phyloP scores from a whole-genome alignment of 116 monocot species.

The Thalassia testudinum region DNA sequence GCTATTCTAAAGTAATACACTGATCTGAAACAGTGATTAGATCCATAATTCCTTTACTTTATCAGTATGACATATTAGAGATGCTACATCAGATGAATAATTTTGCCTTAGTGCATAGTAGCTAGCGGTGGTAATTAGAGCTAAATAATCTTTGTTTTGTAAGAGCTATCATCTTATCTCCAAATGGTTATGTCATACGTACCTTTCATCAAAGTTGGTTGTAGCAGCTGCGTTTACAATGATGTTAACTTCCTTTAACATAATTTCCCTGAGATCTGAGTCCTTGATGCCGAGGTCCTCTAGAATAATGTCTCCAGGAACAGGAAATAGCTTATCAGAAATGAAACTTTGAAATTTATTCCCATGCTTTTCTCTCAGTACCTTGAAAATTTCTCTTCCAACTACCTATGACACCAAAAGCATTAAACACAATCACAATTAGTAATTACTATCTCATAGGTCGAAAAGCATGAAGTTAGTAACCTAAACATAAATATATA shows the following conservation, averaged over 20 bases:
- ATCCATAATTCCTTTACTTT: no score
- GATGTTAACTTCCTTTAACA: constrained; percentile 45
- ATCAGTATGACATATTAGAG: no score
- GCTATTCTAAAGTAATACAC: no score
- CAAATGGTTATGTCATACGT: background rate
- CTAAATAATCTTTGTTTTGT: no score
- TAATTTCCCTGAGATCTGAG: constrained; percentile 14
- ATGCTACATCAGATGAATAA: no score
- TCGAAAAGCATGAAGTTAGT: no score
- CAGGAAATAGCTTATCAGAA: constrained; percentile 26
- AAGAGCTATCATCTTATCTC: background rate
- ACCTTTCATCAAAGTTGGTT: constrained; percentile 63
- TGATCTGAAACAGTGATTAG: no score
- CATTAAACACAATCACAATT: no score
- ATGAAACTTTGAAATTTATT: constrained; percentile 15
- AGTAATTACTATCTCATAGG: no score
- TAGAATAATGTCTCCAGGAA: constrained; percentile 47
- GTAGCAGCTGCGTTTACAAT: constrained; percentile 62
- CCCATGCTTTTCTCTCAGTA: constrained; percentile 44
- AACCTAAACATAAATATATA: no score
- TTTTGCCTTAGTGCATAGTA: no score
- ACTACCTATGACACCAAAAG: background rate
- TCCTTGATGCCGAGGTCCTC: constrained; percentile 44
- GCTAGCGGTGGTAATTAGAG: no score
- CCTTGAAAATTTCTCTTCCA: constrained; percentile 40